Base-by-base conservation (phyloP, 495 filamentous ascomycete species). In the Talaromyces borbonicus region DNA sequence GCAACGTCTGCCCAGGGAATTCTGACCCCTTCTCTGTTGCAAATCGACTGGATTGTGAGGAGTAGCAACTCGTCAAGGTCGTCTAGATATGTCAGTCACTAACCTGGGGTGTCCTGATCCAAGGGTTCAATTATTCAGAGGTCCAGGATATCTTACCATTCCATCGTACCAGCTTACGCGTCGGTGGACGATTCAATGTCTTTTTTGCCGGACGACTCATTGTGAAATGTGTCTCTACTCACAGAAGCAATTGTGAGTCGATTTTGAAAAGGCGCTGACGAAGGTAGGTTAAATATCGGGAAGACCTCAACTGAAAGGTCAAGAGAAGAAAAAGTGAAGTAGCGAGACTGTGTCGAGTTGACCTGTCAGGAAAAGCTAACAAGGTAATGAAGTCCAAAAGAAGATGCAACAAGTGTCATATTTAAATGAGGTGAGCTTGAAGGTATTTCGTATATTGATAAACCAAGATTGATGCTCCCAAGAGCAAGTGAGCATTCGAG, bases 81-180 rank as follows among this genome's bases (percentile, higher is more conserved):
- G 19, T 59, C 69, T 74, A 33, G 25, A 43, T 15, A 20, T 12
- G 16, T 46, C 18, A 46, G 2, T 35, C 9, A 35, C 55, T 44
- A 57, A 46, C 25, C 19, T n/a, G 12, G 27, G 27, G 6, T 12
- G 6, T 30, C 7, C 11, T 24, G 12, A 49, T 43, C 15, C 29
- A 37, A 31, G 29, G 8, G 22, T 25, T 8, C 32, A 33, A 12
- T 15, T 14, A 20, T 29, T 30, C 12, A 2, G 9, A 38, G 25
- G 2, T 12, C 1, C 8, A 43, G 23, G 27, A 24, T 26, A n/a
- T 58, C 59, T 47, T 58, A 74, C 69, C 56, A 48, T 62, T 58
- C 71, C 71, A 74, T 25, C 71, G 68, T 3, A 72, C 62, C 2
- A 74, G 46, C 14, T 56, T 58, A 0, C 69, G 61, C 48, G 63